Percentiles rank a stretch among this genome's conserved stretches.
These are phyloP conservation scores for Allium fistulosum DNA, from an alignment of 106 monocot genomes.

Conservation along the genomic window DNA sequence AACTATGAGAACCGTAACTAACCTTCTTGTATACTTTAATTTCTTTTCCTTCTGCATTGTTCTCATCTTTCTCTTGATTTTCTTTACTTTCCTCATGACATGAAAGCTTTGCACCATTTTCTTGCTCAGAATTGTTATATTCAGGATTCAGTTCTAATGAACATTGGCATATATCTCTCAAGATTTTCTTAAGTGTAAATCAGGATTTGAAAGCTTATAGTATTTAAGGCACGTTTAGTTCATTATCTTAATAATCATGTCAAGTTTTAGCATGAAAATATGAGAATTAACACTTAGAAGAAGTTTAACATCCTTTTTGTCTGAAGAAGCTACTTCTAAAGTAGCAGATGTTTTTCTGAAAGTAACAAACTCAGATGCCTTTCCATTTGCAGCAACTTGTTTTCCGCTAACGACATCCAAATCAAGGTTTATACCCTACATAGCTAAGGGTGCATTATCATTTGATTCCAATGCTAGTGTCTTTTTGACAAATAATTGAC, in stretches of 20 bases:
- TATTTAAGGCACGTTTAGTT: conserved; percentile 38
- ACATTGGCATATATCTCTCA: conserved; percentile 40
- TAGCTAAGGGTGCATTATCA: too few species aligned
- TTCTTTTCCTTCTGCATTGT: not conserved
- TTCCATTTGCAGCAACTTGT: not conserved
- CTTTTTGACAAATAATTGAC: too few species aligned
- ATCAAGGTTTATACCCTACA: too few species aligned
- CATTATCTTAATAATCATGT: conserved; percentile 24
- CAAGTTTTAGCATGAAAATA: conserved; percentile 22
- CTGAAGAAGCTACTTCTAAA: conserved; percentile 44
- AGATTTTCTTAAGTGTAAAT: conserved; percentile 37
- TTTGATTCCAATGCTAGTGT: too few species aligned
- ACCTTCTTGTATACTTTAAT: not conserved
- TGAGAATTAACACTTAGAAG: conserved; percentile 19
- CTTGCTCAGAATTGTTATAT: conserved; percentile 3
- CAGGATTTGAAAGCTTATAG: conserved; percentile 30
- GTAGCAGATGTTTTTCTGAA: conserved; percentile 8
- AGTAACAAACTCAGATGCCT: conserved; percentile 6
- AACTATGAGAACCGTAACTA: not conserved
- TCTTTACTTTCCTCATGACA: not conserved
- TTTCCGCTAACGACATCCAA: too few species aligned
- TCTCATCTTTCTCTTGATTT: not conserved
- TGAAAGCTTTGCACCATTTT: not conserved
- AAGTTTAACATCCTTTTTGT: conserved; percentile 36
- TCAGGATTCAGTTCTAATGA: conserved; percentile 27